Conservation (phyloP, 2,329 filamentous ascomycete genomes). For the Fusarium sp. region DNA sequence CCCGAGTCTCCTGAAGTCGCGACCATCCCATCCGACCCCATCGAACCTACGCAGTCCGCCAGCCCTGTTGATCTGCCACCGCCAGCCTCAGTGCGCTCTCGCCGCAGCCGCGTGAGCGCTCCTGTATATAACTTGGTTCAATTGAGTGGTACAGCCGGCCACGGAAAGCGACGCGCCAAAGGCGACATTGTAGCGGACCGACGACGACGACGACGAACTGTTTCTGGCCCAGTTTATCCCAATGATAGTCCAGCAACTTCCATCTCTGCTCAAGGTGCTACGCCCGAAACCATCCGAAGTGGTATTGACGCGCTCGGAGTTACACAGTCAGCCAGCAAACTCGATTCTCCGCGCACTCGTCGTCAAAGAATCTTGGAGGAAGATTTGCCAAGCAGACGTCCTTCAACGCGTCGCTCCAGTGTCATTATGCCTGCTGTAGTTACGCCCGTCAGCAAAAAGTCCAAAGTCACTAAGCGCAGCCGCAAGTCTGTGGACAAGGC, state of each 20-base stretch:
- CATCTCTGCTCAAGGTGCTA: conserved; percentile 25
- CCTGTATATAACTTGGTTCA: conserved; percentile 76
- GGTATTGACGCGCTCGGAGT: conserved; percentile 62
- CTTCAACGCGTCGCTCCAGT: conserved; percentile 56
- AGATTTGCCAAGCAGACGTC: conserved; percentile 52
- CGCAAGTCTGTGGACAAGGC: conserved; percentile 65
- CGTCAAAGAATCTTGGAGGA: conserved; percentile 48
- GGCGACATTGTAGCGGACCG: conserved; percentile 61
- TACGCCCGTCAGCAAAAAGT: conserved; percentile 61
- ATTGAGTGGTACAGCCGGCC: conserved; percentile 70
- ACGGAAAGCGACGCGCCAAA: conserved; percentile 67
- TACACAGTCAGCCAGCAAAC: conserved; percentile 57
- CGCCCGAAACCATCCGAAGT: conserved; percentile 46
- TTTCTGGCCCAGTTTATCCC: conserved; percentile 54
- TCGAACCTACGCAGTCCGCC: conserved; percentile 27
- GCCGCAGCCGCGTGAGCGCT: conserved; percentile 66
- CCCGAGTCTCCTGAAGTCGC: conserved; percentile 47
- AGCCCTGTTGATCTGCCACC: conserved; percentile 33
- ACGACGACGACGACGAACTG: conserved; percentile 60
- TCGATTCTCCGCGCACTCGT: conserved; percentile 51
- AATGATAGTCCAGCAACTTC: conserved; percentile 19
- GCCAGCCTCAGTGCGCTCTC: conserved; percentile 54
- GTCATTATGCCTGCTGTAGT: conserved; percentile 56
- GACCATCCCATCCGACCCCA: conserved; percentile 13
- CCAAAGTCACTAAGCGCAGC: conserved; percentile 70